These are phyloP conservation scores for Trichoderma reesei DNA, from an alignment of 495 filamentous ascomycete genomes.

Conservation along the genomic window DNA sequence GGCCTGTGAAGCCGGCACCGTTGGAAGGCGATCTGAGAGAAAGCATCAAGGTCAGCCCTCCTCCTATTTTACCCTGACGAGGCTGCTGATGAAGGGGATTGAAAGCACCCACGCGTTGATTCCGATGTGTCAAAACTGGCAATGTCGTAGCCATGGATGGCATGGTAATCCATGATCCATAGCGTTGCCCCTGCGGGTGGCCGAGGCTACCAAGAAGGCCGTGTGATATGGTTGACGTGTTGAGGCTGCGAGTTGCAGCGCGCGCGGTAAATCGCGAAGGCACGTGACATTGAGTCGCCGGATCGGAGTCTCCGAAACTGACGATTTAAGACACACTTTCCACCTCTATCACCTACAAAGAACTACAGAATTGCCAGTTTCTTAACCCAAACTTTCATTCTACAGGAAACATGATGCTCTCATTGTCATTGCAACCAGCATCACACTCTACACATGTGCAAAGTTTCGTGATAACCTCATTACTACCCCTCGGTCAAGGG, in stretches of 20 bases:
- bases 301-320: background rate
- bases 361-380: too few species aligned
- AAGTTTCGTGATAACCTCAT: too few species aligned
- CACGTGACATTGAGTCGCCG: background rate
- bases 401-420: too few species aligned
- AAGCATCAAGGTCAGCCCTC: conserved; percentile 8
- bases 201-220: background rate
- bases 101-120: conserved; percentile 20
- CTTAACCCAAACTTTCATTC: too few species aligned
- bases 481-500: background rate
- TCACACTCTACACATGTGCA: too few species aligned
- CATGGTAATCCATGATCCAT: conserved; percentile 32
- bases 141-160: conserved; percentile 35
- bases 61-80: background rate
- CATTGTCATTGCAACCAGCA: too few species aligned
- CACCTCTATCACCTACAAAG: too few species aligned
- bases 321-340: too few species aligned
- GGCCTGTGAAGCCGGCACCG: conserved; percentile 79
- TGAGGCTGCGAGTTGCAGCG: background rate
- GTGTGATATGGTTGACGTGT: background rate
- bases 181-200: background rate
- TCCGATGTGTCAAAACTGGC: conserved; percentile 37
- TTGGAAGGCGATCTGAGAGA: conserved; percentile 62
- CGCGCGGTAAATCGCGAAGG: background rate
- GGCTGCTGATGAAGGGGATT: too few species aligned